Conservation (phyloP, 2,329 filamentous ascomycete genomes). For the Acarospora socialis region DNA sequence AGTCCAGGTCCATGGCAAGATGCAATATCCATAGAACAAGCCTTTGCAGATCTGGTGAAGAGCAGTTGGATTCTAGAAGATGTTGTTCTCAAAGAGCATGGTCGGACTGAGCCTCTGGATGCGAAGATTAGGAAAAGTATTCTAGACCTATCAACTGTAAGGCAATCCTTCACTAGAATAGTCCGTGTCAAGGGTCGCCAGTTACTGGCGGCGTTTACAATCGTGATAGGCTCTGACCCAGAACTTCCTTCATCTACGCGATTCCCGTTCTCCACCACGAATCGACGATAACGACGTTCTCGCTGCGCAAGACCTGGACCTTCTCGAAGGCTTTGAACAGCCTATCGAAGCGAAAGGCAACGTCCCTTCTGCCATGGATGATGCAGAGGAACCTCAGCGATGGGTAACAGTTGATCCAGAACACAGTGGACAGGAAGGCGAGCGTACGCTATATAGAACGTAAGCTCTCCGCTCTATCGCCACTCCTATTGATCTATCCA, state of each 20-base stretch:
- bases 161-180: too few species aligned
- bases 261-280: too few species aligned
- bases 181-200: too few species aligned
- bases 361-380: slow-evolving; percentile 8
- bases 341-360: slow-evolving; percentile 6
- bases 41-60: slow-evolving; percentile 8
- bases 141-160: too few species aligned
- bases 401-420: slow-evolving; percentile 10
- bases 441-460: slow-evolving; percentile 6
- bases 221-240: too few species aligned
- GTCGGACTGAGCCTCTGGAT: too few species aligned
- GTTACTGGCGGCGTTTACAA: too few species aligned
- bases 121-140: too few species aligned
- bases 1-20: slow-evolving; percentile 8
- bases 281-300: background rate
- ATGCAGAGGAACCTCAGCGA: slow-evolving; percentile 3
- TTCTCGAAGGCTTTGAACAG: slow-evolving; percentile 10
- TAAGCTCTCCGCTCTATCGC: too few species aligned
- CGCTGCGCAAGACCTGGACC: slow-evolving; percentile 2
- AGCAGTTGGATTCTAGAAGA: slow-evolving; percentile 9
- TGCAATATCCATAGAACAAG: slow-evolving; percentile 6
- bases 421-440: slow-evolving; percentile 6
- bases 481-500: too few species aligned
- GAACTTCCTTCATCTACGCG: too few species aligned
- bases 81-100: slow-evolving; percentile 2